phyloP scores from a whole-genome alignment of 371 early-diverging fungal species.

The Aphelidium insulamus region DNA sequence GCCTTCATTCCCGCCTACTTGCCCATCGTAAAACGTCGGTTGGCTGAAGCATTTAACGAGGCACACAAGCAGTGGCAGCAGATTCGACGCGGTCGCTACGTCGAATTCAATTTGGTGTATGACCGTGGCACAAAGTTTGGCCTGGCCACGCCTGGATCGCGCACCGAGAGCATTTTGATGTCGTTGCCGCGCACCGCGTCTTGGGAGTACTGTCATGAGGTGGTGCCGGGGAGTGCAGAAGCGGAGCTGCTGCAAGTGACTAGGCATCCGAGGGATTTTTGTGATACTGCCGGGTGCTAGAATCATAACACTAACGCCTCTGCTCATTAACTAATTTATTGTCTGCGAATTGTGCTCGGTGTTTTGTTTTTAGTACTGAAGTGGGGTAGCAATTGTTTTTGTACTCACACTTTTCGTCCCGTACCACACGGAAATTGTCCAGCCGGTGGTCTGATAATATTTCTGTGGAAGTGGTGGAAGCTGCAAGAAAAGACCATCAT shows the following conservation, averaged over 20 bases:
- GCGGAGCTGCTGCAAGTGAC: slow-evolving; percentile 48
- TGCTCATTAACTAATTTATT: too few species aligned
- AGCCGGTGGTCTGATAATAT: too few species aligned
- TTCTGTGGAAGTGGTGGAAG: too few species aligned
- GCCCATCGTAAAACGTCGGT: slow-evolving; percentile 43
- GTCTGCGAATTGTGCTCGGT: too few species aligned
- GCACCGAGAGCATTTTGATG: slow-evolving; percentile 73
- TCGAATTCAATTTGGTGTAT: slow-evolving; percentile 68
- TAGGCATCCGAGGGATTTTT: slow-evolving; percentile 52
- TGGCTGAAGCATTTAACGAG: slow-evolving; percentile 31
- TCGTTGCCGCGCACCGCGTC: slow-evolving; percentile 57
- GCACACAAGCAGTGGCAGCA: slow-evolving; percentile 62
- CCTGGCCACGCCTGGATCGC: slow-evolving; percentile 52
- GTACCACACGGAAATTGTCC: too few species aligned
- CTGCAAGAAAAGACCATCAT: too few species aligned
- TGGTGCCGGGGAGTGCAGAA: slow-evolving; percentile 40
- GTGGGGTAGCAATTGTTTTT: too few species aligned
- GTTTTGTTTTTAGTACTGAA: too few species aligned
- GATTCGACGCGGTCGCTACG: slow-evolving; percentile 63
- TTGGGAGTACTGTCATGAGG: slow-evolving; percentile 69
- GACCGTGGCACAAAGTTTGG: slow-evolving; percentile 83
- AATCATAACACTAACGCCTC: too few species aligned
- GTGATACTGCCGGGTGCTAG: too few species aligned
- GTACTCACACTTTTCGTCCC: too few species aligned
- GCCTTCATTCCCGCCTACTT: slow-evolving; percentile 50